Percentiles rank a stretch among this genome's conserved stretches.
These are phyloP conservation scores for Ophiostoma quercus DNA, from an alignment of 2,329 filamentous ascomycete species.

Conservation along the genomic window DNA sequence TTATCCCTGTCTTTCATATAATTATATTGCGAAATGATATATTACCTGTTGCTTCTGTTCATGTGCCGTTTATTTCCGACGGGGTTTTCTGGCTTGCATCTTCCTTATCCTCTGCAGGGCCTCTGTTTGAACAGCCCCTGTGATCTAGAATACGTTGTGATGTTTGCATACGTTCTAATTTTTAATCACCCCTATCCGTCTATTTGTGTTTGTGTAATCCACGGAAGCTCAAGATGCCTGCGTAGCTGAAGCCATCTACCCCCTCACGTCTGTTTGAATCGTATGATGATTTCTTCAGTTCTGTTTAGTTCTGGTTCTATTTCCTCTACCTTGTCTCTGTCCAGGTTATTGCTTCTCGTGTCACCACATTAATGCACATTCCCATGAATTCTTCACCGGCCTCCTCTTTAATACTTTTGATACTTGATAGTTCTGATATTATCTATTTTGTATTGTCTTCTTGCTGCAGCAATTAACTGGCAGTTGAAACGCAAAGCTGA, in stretches of 20 bases:
- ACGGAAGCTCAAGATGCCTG: neutral
- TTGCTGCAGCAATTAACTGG: neutral
- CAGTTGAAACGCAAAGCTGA: neutral
- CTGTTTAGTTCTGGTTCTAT: neutral
- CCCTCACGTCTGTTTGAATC: neutral
- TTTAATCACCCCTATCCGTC: neutral
- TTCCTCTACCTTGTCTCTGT: neutral
- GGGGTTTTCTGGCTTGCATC: neutral
- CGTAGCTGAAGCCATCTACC: neutral
- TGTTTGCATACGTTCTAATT: neutral
- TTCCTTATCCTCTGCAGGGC: neutral
- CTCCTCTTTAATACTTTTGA: neutral
- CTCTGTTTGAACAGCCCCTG: neutral
- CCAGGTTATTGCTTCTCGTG: neutral
- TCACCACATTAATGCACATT: neutral
- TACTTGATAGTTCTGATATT: neutral
- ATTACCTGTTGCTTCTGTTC: neutral
- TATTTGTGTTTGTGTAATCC: neutral
- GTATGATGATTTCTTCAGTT: neutral
- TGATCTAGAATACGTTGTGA: neutral
- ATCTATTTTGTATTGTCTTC: neutral
- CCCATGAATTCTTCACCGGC: too few relatives aligned
- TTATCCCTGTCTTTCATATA: neutral
- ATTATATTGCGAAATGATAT: neutral
- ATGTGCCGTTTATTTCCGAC: neutral